These are phyloP conservation scores for Bipolaris sorokiniana DNA, from an alignment of 2,329 filamentous ascomycete genomes.

Conservation along the genomic window DNA sequence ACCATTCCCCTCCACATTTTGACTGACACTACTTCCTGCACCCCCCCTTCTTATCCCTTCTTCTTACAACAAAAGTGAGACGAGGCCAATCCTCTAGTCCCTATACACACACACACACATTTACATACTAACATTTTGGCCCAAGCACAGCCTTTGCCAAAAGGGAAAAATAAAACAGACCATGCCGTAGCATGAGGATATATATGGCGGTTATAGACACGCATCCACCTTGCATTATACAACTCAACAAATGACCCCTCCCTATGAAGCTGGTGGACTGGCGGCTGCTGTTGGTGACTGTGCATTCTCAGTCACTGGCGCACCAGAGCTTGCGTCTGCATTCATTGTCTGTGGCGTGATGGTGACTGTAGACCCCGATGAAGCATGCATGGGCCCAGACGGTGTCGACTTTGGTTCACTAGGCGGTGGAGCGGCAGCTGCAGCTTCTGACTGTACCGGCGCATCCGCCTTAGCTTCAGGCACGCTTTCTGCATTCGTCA, in stretches of 20 bases:
- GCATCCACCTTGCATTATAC: background rate
- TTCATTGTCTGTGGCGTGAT: slow-evolving; percentile 12
- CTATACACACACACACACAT: background rate
- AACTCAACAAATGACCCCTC: background rate
- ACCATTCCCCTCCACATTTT: background rate
- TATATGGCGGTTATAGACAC: background rate
- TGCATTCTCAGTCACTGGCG: background rate
- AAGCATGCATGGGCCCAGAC: slow-evolving; percentile 10
- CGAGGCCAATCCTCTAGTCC: background rate
- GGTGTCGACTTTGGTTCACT: slow-evolving; percentile 1
- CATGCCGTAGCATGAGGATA: background rate
- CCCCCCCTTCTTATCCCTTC: background rate
- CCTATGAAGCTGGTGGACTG: slow-evolving; percentile 2
- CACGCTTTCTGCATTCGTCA: background rate
- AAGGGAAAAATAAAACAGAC: background rate
- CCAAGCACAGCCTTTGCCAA: background rate
- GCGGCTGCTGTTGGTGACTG: background rate
- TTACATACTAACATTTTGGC: background rate
- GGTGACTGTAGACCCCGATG: slow-evolving; percentile 12
- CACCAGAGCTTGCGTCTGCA: background rate
- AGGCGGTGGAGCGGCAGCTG: background rate
- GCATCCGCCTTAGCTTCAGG: background rate
- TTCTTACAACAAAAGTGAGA: background rate
- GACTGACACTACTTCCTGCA: background rate
- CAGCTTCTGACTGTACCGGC: background rate